These are phyloP conservation scores for Discostella stelligeroides DNA, from an alignment of 108 stramenopile genomes.

Conservation along the genomic window DNA sequence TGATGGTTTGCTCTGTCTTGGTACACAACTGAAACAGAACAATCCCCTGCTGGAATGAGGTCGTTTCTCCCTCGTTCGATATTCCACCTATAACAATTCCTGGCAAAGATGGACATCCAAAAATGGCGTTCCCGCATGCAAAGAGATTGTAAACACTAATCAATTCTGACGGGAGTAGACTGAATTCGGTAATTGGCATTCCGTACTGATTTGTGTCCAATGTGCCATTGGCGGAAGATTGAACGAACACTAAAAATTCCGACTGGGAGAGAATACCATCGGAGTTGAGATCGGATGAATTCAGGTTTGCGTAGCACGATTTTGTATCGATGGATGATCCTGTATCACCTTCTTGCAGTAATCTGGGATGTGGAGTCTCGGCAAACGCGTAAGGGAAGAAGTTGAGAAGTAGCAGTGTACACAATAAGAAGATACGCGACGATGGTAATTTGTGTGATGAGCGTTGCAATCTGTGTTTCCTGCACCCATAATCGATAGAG, in stretches of 20 bases:
- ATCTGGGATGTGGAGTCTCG: background rate
- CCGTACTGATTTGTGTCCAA: slow-evolving; percentile 17
- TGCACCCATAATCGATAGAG: too few relatives aligned
- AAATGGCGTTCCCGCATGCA: slow-evolving; percentile 37
- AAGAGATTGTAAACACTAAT: slow-evolving; percentile 34
- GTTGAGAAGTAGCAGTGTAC: background rate
- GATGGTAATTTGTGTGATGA: background rate
- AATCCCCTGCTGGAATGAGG: slow-evolving; percentile 7
- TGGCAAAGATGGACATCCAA: slow-evolving; percentile 29
- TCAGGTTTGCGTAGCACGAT: slow-evolving; percentile 34
- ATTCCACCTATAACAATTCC: slow-evolving; percentile 39
- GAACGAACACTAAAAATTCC: slow-evolving; percentile 35
- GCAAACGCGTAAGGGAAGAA: background rate
- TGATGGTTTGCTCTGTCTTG: background rate
- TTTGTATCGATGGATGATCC: slow-evolving; percentile 23
- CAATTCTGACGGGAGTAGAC: slow-evolving; percentile 20
- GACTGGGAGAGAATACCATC: slow-evolving; percentile 27
- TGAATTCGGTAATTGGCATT: slow-evolving; percentile 21
- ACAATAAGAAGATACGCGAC: background rate
- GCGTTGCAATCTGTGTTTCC: too few relatives aligned
- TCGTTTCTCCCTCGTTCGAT: background rate
- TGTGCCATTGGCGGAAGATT: slow-evolving; percentile 10
- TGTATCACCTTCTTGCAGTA: background rate
- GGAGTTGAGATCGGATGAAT: slow-evolving; percentile 13
- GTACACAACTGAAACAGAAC: slow-evolving; percentile 23